A percentile compares a stretch with the other conserved stretches of the same genome.
These are phyloP conservation scores for Beauveria asiatica DNA, from an alignment of 2,329 filamentous ascomycete species.

Conservation along the genomic window DNA sequence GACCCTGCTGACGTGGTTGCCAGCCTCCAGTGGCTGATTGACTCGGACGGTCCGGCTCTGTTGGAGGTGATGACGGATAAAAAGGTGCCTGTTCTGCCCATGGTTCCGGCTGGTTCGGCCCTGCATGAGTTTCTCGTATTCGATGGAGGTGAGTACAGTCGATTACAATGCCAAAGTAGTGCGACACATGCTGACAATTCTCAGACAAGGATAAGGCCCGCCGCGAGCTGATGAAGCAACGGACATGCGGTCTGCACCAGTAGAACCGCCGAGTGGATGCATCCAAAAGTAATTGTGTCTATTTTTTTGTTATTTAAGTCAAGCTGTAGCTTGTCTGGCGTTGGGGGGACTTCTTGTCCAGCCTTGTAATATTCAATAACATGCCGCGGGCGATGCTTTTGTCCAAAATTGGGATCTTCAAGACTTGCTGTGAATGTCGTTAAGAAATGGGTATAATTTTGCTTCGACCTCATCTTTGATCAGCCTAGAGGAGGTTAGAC, in stretches of 20 bases:
- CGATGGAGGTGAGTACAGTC: slow-evolving; percentile 24
- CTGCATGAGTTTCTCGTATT: slow-evolving; percentile 76
- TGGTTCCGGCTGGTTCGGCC: slow-evolving; percentile 83
- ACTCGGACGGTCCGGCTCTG: slow-evolving; percentile 82
- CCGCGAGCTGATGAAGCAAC: slow-evolving; percentile 56
- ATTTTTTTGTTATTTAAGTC: not conserved
- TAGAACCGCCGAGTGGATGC: not conserved
- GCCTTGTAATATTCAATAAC: slow-evolving; percentile 2
- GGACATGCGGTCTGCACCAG: slow-evolving; percentile 44
- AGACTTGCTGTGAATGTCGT: not conserved
- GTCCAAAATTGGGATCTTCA: too few relatives aligned
- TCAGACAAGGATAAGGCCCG: slow-evolving; percentile 60
- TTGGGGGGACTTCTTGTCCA: not conserved
- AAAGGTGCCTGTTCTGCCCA: slow-evolving; percentile 91
- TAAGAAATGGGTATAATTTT: not conserved
- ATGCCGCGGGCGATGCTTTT: not conserved
- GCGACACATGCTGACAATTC: slow-evolving; percentile 2
- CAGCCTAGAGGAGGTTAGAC: too few relatives aligned
- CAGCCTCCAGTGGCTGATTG: slow-evolving; percentile 79
- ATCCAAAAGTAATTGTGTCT: not conserved
- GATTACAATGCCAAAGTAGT: slow-evolving; percentile 24
- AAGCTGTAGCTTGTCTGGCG: slow-evolving; percentile 1
- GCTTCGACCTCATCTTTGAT: too few relatives aligned
- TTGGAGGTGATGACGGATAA: slow-evolving; percentile 88
- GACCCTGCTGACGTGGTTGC: slow-evolving; percentile 72